Evolutionary conservation across 2,329 filamentous ascomycete genomes (phyloP).

Genomic region (Colletotrichum kahawae): DNA sequence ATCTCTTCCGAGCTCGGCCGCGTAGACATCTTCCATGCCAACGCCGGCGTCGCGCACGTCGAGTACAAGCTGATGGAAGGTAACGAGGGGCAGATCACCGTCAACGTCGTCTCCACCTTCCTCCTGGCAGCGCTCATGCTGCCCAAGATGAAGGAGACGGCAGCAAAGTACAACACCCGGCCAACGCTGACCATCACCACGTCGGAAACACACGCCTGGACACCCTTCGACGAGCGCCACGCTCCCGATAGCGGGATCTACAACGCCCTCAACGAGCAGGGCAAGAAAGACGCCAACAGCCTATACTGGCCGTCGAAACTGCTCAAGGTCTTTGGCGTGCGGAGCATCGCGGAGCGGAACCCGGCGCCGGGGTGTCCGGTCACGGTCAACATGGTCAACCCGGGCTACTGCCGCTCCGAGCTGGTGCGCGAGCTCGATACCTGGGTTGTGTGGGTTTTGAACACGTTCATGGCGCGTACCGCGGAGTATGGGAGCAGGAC

Average conservation of each 20-base stretch:
- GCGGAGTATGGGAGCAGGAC: slow-evolving; percentile 54
- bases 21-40: slow-evolving; percentile 49
- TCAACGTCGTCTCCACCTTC: slow-evolving; percentile 59
- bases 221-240: slow-evolving; percentile 29
- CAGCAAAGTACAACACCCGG: slow-evolving; percentile 10
- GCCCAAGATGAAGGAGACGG: slow-evolving; percentile 53
- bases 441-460: slow-evolving; percentile 28
- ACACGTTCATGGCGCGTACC: slow-evolving; percentile 42
- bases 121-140: slow-evolving; percentile 54
- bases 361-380: slow-evolving; percentile 33
- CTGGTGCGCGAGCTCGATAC: slow-evolving; percentile 41
- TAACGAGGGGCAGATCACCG: slow-evolving; percentile 52
- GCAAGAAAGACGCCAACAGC: not conserved
- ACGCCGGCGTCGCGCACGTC: slow-evolving; percentile 42
- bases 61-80: slow-evolving; percentile 42
- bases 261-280: slow-evolving; percentile 29
- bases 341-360: slow-evolving; percentile 23
- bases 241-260: slow-evolving; percentile 33
- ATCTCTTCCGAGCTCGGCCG: slow-evolving; percentile 39
- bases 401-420: slow-evolving; percentile 56
- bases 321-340: slow-evolving; percentile 31
- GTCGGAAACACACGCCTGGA: slow-evolving; percentile 31
- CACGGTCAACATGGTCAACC: slow-evolving; percentile 56
- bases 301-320: slow-evolving; percentile 36
- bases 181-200: slow-evolving; percentile 33